Conservation (phyloP, 768 basidiomycete genomes). For the Grammothele lineata region DNA sequence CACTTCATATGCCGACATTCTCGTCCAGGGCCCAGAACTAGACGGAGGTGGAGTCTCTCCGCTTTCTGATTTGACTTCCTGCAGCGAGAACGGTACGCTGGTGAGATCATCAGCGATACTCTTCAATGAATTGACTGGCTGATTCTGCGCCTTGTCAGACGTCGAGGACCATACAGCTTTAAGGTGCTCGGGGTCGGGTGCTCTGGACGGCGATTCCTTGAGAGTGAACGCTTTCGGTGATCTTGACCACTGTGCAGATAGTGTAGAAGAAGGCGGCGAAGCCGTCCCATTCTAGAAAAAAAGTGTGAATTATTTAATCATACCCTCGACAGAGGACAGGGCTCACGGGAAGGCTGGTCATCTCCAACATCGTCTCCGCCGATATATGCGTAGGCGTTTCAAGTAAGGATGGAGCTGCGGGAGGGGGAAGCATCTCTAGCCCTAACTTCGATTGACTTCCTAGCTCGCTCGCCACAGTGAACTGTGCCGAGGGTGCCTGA, state of each 20-base stretch:
- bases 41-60: slow-evolving; percentile 75
- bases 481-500: slow-evolving; percentile 50
- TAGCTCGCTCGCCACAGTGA: slow-evolving; percentile 77
- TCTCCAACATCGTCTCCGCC: too few species aligned
- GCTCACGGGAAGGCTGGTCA: too few species aligned
- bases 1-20: slow-evolving; percentile 79
- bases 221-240: slow-evolving; percentile 48
- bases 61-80: slow-evolving; percentile 84
- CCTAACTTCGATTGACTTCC: slow-evolving; percentile 30
- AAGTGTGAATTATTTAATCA: too few species aligned
- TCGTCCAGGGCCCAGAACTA: slow-evolving; percentile 51
- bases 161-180: slow-evolving; percentile 84
- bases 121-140: slow-evolving; percentile 75
- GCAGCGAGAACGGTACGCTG: slow-evolving; percentile 72
- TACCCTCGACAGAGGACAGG: too few species aligned
- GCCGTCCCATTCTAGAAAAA: neutral
- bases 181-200: slow-evolving; percentile 77
- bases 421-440: neutral
- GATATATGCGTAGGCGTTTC: too few species aligned
- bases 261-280: neutral
- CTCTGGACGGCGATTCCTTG: slow-evolving; percentile 66
- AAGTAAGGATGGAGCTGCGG: too few species aligned
- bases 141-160: slow-evolving; percentile 61
- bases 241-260: slow-evolving; percentile 51
- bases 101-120: slow-evolving; percentile 82